phyloP scores from a whole-genome alignment of 805 yeast species.

The Maudiozyma saulgeensis region DNA sequence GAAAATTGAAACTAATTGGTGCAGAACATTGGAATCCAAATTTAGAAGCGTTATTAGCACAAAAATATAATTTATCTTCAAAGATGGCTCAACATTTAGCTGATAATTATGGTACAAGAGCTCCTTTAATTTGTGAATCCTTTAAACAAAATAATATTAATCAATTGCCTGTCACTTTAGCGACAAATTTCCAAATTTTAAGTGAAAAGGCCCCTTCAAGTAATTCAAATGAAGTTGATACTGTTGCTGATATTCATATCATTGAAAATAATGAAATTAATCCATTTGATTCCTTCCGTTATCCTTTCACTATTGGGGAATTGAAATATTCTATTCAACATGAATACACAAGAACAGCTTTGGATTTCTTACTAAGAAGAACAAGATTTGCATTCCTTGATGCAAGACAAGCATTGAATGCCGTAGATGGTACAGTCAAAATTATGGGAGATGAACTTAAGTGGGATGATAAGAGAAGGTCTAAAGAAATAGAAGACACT shows the following conservation, averaged over 20 bases:
- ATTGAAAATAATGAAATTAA: slow-evolving; percentile 1
- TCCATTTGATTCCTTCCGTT: slow-evolving; percentile 40
- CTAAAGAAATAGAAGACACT: slow-evolving; percentile 42
- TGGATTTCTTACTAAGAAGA: slow-evolving; percentile 88
- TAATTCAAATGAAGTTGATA: slow-evolving; percentile 1
- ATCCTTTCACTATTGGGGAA: slow-evolving; percentile 88
- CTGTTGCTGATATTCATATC: slow-evolving; percentile 1
- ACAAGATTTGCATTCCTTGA: slow-evolving; percentile 87
- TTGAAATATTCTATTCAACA: slow-evolving; percentile 68
- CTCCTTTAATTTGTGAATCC: slow-evolving; percentile 62
- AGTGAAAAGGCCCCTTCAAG: slow-evolving; percentile 3
- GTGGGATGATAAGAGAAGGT: slow-evolving; percentile 58
- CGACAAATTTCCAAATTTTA: slow-evolving; percentile 29
- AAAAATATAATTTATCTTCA: slow-evolving; percentile 63
- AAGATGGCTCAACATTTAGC: slow-evolving; percentile 72
- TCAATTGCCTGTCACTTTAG: slow-evolving; percentile 58
- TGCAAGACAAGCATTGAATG: slow-evolving; percentile 68
- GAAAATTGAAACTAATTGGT: slow-evolving; percentile 54
- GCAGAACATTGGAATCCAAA: slow-evolving; percentile 72
- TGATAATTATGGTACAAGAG: slow-evolving; percentile 81
- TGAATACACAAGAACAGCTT: slow-evolving; percentile 81
- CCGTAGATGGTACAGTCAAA: slow-evolving; percentile 78
- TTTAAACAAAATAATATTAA: slow-evolving; percentile 42
- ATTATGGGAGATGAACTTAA: slow-evolving; percentile 71
- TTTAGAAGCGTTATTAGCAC: slow-evolving; percentile 69